These are phyloP conservation scores for Aureobasidium sp. DNA, from an alignment of 2,329 filamentous ascomycete genomes.

Conservation along the genomic window DNA sequence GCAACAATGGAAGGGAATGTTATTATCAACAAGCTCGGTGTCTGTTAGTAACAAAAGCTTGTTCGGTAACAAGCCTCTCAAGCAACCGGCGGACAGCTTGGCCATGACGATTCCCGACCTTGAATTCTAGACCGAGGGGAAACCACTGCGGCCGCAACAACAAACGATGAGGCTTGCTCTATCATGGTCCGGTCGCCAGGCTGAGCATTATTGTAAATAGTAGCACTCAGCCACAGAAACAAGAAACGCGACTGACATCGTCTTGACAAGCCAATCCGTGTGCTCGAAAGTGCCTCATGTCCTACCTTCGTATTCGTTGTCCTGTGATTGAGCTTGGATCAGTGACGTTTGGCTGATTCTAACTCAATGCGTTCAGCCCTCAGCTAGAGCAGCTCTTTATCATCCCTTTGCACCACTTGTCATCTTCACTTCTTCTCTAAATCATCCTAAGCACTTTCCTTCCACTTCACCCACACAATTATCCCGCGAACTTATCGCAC, in stretches of 20 bases:
- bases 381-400: background rate
- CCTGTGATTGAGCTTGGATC: background rate
- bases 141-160: background rate
- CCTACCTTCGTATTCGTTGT: background rate
- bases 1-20: background rate
- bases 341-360: slow-evolving; percentile 1
- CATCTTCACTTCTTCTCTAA: background rate
- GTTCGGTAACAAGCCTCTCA: background rate
- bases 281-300: background rate
- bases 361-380: background rate
- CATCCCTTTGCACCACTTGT: background rate
- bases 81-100: background rate
- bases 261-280: slow-evolving; percentile 2
- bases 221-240: background rate
- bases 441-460: background rate
- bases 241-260: background rate
- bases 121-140: background rate
- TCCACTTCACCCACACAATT: background rate
- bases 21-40: background rate
- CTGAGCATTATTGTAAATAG: background rate
- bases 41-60: background rate
- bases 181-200: background rate
- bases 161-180: background rate
- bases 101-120: background rate
- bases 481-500: background rate